Evolutionary conservation across 2,329 filamentous ascomycete genomes (phyloP).

Genomic region (Lecanicillium sp.): DNA sequence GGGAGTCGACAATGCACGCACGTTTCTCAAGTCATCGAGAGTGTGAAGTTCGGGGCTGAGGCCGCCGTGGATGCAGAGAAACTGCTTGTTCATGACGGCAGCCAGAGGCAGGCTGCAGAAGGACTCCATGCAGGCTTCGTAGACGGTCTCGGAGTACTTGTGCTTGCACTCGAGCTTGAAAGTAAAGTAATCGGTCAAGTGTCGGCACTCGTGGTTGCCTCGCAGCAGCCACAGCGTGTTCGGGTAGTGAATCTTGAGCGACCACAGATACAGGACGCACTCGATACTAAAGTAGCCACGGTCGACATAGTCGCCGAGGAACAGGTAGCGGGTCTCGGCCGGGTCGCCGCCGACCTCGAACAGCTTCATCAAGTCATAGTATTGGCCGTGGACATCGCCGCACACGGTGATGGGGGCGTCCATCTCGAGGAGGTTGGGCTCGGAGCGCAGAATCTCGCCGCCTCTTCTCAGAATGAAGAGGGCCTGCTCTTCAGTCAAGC

Average conservation of each 20-base stretch:
- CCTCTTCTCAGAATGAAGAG: constrained; percentile 89
- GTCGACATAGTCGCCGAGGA: constrained; percentile 96
- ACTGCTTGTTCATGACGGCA: constrained; percentile 99
- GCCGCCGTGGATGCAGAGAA: constrained; percentile 95
- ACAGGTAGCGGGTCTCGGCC: constrained; percentile 91
- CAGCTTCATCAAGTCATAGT: constrained; percentile 98
- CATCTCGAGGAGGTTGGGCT: constrained; percentile 98
- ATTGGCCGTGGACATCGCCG: constrained; percentile 96
- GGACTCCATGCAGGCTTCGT: constrained; percentile 97
- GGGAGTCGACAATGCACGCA: constrained; percentile 33
- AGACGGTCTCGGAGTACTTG: constrained; percentile 94
- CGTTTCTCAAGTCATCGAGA: constrained; percentile 83
- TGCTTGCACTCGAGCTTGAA: constrained; percentile 99
- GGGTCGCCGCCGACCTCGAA: constrained; percentile 98
- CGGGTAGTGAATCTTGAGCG: constrained; percentile 97
- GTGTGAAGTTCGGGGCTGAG: constrained; percentile 94
- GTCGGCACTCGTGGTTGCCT: constrained; percentile 96
- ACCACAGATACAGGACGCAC: constrained; percentile 97
- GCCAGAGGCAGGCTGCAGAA: constrained; percentile 92
- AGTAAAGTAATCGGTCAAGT: constrained; percentile 99
- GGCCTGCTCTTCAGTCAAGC: constrained; percentile 93
- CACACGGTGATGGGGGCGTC: constrained; percentile 98
- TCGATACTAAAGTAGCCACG: constrained; percentile 98
- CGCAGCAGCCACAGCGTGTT: constrained; percentile 94
- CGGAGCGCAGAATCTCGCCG: constrained; percentile 76